phyloP scores from a whole-genome alignment of 306 rosid species.

The Fragaria nilgerrensis region DNA sequence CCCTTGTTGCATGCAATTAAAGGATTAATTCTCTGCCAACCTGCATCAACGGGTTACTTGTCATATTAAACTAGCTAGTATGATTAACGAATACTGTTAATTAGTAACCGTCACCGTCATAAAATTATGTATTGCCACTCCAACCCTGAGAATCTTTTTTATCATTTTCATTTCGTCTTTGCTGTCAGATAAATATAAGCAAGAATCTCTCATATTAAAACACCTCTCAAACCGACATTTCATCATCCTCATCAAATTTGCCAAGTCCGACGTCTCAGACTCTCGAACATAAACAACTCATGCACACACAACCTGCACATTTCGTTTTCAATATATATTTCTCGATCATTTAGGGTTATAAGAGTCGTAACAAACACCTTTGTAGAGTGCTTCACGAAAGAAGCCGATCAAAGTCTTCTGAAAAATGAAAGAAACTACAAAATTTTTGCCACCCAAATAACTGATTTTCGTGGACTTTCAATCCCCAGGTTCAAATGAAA shows the following conservation, averaged over 20 bases:
- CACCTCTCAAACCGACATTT: slow-evolving; percentile 23
- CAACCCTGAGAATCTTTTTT: slow-evolving; percentile 3
- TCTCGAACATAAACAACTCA: neutral
- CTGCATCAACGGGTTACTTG: neutral
- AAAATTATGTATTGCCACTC: slow-evolving; percentile 1
- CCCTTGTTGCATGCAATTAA: neutral
- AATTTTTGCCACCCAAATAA: neutral
- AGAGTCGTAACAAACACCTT: neutral
- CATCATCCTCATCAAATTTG: slow-evolving; percentile 8
- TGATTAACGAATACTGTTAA: slow-evolving; percentile 13
- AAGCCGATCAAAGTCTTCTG: neutral
- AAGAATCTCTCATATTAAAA: slow-evolving; percentile 19
- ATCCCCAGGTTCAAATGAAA: neutral
- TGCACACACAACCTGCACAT: neutral
- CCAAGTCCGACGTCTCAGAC: slow-evolving; percentile 5
- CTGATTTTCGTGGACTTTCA: slow-evolving; percentile 18
- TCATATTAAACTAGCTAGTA: neutral
- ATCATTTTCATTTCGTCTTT: neutral
- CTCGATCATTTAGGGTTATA: neutral
- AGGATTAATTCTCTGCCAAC: neutral
- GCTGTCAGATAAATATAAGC: neutral
- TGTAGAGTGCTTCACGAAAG: slow-evolving; percentile 19
- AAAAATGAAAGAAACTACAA: neutral
- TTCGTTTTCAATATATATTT: neutral
- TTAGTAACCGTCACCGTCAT: slow-evolving; percentile 29